These are phyloP conservation scores for Ricinus communis DNA, from an alignment of 345 rosid species.

Conservation along the genomic window DNA sequence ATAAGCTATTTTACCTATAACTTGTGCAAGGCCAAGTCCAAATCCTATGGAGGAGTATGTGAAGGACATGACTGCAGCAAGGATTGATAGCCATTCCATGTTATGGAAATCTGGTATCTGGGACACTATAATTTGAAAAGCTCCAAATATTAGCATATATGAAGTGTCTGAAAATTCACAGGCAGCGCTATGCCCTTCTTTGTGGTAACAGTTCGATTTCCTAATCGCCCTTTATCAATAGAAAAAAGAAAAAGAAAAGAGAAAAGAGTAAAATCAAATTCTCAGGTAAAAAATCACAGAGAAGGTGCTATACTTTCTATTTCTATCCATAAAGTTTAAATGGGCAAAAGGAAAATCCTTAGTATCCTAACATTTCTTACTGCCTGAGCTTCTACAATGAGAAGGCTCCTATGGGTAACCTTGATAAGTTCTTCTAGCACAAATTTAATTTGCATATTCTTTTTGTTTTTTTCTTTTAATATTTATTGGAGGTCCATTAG, in stretches of 20 bases:
- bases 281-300: too few species aligned
- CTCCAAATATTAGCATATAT: conserved; percentile 55
- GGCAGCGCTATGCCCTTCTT: conserved; percentile 44
- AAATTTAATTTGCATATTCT: too few species aligned
- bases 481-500: too few species aligned
- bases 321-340: too few species aligned
- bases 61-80: conserved; percentile 59
- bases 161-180: conserved; percentile 34
- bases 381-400: too few species aligned
- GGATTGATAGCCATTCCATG: conserved; percentile 49
- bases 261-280: too few species aligned
- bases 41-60: conserved; percentile 51
- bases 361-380: too few species aligned
- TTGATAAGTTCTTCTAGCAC: too few species aligned
- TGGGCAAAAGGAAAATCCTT: too few species aligned
- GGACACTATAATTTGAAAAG: conserved; percentile 42
- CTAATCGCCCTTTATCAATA: conserved; percentile 24
- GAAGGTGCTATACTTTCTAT: too few species aligned
- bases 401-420: too few species aligned
- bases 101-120: conserved; percentile 57
- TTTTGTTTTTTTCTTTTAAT: too few species aligned
- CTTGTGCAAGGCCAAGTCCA: conserved; percentile 47
- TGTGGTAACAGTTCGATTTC: conserved; percentile 44
- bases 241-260: background rate
- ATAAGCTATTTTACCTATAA: conserved; percentile 31